Evolutionary conservation across 1,284 basidiomycete genomes (phyloP).

Genomic region (Irpex sp.): DNA sequence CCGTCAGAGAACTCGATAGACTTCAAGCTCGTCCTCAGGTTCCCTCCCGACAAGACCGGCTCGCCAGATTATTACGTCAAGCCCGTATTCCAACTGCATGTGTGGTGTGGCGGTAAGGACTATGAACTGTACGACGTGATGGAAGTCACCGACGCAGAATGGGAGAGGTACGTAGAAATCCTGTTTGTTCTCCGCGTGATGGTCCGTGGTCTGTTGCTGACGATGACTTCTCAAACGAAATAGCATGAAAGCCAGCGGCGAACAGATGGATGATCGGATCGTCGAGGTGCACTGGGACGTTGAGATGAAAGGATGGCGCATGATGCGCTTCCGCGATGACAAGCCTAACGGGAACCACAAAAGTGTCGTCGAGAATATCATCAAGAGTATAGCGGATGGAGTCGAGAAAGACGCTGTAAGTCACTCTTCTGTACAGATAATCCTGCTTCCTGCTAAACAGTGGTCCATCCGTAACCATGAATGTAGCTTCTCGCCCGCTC

Average conservation of each 20-base stretch:
- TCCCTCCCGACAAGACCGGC: conserved; percentile 62
- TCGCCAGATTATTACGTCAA: conserved; percentile 82
- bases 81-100: conserved; percentile 82
- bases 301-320: conserved; percentile 66
- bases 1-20: conserved; percentile 98
- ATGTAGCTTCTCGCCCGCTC: conserved; percentile 65
- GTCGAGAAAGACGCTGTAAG: conserved; percentile 82
- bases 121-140: conserved; percentile 91
- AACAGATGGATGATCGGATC: conserved; percentile 91
- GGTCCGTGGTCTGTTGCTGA: no score
- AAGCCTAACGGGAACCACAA: conserved; percentile 88
- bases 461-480: no score
- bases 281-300: conserved; percentile 93
- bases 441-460: no score
- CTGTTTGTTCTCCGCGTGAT: no score
- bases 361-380: conserved; percentile 79
- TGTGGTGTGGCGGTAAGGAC: conserved; percentile 65
- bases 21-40: conserved; percentile 91
- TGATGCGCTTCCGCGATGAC: conserved; percentile 91
- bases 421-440: no score
- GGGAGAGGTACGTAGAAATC: no score
- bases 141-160: conserved; percentile 86
- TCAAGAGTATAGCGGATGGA: conserved; percentile 86
- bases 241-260: conserved; percentile 81
- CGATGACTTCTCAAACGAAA: no score